Percentiles rank a stretch among this genome's conserved stretches.
Evolutionary conservation across 2,329 filamentous ascomycete species (phyloP).

Genomic region (Aspergillus sp.): DNA sequence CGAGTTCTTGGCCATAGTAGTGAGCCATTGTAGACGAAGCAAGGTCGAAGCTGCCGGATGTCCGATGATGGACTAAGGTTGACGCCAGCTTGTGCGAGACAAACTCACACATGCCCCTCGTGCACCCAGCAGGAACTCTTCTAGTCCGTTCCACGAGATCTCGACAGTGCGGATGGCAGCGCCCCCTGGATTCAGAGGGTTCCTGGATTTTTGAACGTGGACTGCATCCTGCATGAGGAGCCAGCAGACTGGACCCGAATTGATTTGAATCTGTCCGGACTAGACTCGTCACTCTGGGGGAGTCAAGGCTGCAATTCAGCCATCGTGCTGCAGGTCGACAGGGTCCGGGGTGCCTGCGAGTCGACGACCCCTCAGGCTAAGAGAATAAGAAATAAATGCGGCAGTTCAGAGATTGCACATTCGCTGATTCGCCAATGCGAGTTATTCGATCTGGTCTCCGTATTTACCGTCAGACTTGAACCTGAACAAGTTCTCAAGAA

Average conservation of each 20-base stretch:
- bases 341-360: constrained; percentile 23
- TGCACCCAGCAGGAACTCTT: not conserved
- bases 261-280: constrained; percentile 3
- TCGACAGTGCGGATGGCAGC: not conserved
- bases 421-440: not conserved
- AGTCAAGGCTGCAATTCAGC: constrained; percentile 20
- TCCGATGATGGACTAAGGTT: constrained; percentile 7
- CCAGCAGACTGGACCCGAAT: constrained; percentile 2
- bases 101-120: constrained; percentile 6
- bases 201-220: not conserved
- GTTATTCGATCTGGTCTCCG: not conserved
- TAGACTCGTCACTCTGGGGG: not conserved
- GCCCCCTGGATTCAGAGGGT: not conserved
- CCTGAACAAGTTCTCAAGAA: not conserved
- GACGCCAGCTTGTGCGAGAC: constrained; percentile 19
- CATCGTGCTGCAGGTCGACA: constrained; percentile 24
- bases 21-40: constrained; percentile 8
- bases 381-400: not conserved
- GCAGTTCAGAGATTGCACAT: not conserved
- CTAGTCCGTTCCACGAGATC: constrained; percentile 1
- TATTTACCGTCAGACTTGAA: constrained; percentile 12
- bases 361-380: not conserved
- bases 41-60: not conserved
- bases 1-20: not conserved
- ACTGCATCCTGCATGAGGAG: constrained; percentile 6